phyloP scores from a whole-genome alignment of 345 rosid genomes.

The Populus nigra region DNA sequence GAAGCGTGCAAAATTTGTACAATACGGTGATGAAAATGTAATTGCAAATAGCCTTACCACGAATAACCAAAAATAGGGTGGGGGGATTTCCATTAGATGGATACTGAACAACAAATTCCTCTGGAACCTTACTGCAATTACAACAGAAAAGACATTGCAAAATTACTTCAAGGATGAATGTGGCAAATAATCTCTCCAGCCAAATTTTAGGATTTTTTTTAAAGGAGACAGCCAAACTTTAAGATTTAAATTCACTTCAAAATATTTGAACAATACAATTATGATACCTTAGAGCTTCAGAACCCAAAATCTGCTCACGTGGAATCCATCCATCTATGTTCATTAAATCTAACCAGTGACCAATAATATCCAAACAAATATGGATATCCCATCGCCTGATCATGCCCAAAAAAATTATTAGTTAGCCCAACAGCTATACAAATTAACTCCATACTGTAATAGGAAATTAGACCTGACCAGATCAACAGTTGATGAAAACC shows the following conservation, averaged over 20 bases:
- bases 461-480: conserved; percentile 50
- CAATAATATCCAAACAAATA: conserved; percentile 81
- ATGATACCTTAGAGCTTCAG: conserved; percentile 78
- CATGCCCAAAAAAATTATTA: conserved; percentile 20
- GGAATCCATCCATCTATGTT: conserved; percentile 98
- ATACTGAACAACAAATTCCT: conserved; percentile 70
- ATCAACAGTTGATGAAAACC: conserved; percentile 89
- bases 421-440: background rate
- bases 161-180: background rate
- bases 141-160: conserved; percentile 14
- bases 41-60: conserved; percentile 42
- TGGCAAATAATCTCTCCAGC: background rate
- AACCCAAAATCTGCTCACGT: conserved; percentile 86
- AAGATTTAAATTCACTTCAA: background rate
- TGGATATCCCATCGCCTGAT: conserved; percentile 89
- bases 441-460: conserved; percentile 18
- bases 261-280: background rate
- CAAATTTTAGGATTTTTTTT: background rate
- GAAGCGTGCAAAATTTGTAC: background rate
- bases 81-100: conserved; percentile 95
- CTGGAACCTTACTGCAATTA: conserved; percentile 73
- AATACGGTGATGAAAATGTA: background rate
- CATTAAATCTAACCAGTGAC: conserved; percentile 95
- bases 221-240: background rate
- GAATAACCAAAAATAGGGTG: conserved; percentile 74